Conservation (phyloP, 108 stramenopile species). For the Conticribra guillardii region DNA sequence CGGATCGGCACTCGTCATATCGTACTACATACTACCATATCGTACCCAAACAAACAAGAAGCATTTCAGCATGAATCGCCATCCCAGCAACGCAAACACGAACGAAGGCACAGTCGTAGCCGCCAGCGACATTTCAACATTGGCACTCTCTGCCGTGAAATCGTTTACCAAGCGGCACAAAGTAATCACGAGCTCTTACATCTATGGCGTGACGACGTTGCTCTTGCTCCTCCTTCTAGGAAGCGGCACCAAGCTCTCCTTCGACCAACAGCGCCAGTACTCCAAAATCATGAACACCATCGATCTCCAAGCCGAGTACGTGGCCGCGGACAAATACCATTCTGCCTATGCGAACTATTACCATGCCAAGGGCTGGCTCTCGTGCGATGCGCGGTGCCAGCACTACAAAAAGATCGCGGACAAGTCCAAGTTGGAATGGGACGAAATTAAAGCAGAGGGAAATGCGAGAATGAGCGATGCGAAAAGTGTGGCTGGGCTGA, state of each 20-base stretch:
- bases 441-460: slow-evolving; percentile 76
- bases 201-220: slow-evolving; percentile 62
- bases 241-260: slow-evolving; percentile 67
- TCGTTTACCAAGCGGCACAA: slow-evolving; percentile 70
- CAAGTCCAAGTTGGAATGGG: slow-evolving; percentile 57
- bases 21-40: too few species aligned
- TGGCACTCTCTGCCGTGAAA: slow-evolving; percentile 21
- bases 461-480: slow-evolving; percentile 86
- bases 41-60: too few species aligned
- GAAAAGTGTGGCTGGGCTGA: slow-evolving; percentile 81
- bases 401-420: slow-evolving; percentile 79
- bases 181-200: slow-evolving; percentile 67
- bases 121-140: slow-evolving; percentile 22
- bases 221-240: slow-evolving; percentile 62
- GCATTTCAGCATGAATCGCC: too few species aligned
- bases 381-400: slow-evolving; percentile 81
- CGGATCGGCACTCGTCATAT: too few species aligned
- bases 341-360: slow-evolving; percentile 66
- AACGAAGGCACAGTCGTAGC: slow-evolving; percentile 15
- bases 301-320: slow-evolving; percentile 80
- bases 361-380: slow-evolving; percentile 85
- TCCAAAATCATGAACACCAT: slow-evolving; percentile 81
- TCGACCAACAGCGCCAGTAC: slow-evolving; percentile 70
- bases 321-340: slow-evolving; percentile 63
- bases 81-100: too few species aligned